Conservation (phyloP, 108 stramenopile genomes). For the Schizochytrium sp. region DNA sequence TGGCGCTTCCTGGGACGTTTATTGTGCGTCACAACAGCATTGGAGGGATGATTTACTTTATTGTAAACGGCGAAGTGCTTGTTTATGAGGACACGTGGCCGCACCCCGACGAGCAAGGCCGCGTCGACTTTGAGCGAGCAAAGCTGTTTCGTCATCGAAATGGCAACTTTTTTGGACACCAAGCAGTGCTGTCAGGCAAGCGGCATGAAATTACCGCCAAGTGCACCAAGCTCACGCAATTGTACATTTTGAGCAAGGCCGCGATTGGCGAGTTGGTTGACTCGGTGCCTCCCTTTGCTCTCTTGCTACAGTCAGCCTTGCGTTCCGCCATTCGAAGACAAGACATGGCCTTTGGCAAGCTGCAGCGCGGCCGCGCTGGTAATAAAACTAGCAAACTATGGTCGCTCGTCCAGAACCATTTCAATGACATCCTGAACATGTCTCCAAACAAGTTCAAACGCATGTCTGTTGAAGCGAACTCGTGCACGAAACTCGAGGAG, state of each 20-base stretch:
- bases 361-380: background rate
- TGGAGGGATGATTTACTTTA: constrained; percentile 33
- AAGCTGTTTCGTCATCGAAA: constrained; percentile 4
- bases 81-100: constrained; percentile 23
- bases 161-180: constrained; percentile 31
- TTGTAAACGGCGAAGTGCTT: constrained; percentile 24
- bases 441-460: background rate
- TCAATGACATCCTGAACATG: background rate
- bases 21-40: constrained; percentile 15
- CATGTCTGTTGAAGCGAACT: background rate
- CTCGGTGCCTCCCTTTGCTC: background rate
- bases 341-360: background rate
- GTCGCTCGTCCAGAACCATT: background rate
- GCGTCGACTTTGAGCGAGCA: background rate
- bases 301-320: background rate
- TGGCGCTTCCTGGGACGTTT: constrained; percentile 19
- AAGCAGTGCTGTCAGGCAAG: constrained; percentile 3
- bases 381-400: background rate
- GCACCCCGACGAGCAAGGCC: constrained; percentile 18
- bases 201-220: background rate
- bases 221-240: background rate
- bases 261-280: background rate
- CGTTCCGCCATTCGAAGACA: background rate
- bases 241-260: background rate
- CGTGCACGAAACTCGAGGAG: background rate